A percentile compares a stretch with the other conserved stretches of the same genome.
phyloP scores from a whole-genome alignment of 2,329 filamentous ascomycete species.

The Ophiostoma quercus region DNA sequence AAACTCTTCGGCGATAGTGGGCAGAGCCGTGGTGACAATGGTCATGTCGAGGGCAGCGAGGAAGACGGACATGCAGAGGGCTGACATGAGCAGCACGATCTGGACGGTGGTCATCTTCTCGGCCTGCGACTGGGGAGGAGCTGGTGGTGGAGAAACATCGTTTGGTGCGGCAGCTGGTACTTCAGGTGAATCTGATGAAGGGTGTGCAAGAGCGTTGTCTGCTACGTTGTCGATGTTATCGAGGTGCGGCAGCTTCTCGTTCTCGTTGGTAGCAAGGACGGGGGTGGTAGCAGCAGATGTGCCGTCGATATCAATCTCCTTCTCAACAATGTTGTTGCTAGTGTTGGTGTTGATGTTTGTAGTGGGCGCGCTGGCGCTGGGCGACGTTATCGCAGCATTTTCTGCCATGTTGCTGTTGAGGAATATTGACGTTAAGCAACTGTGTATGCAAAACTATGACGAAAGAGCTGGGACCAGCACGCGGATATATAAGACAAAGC shows the following conservation, averaged over 20 bases:
- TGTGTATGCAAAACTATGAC: neutral
- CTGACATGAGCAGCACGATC: slow-evolving; percentile 22
- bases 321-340: neutral
- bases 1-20: slow-evolving; percentile 60
- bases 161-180: neutral
- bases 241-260: slow-evolving; percentile 12
- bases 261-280: neutral
- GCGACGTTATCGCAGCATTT: neutral
- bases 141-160: neutral
- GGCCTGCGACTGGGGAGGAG: neutral
- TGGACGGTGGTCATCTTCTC: slow-evolving; percentile 16
- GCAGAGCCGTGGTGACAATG: slow-evolving; percentile 62
- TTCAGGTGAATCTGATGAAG: neutral
- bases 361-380: neutral
- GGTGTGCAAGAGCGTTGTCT: neutral
- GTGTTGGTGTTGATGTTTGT: neutral
- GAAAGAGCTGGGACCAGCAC: neutral
- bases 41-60: slow-evolving; percentile 54
- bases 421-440: neutral
- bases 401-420: neutral
- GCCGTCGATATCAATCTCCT: neutral
- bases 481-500: neutral
- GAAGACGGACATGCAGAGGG: slow-evolving; percentile 39
- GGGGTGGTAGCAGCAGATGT: neutral
- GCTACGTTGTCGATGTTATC: slow-evolving; percentile 5